A percentile compares a stretch with the other conserved stretches of the same genome.
Conservation (phyloP, 2,329 filamentous ascomycete species). For the Cladosporium sp. region DNA sequence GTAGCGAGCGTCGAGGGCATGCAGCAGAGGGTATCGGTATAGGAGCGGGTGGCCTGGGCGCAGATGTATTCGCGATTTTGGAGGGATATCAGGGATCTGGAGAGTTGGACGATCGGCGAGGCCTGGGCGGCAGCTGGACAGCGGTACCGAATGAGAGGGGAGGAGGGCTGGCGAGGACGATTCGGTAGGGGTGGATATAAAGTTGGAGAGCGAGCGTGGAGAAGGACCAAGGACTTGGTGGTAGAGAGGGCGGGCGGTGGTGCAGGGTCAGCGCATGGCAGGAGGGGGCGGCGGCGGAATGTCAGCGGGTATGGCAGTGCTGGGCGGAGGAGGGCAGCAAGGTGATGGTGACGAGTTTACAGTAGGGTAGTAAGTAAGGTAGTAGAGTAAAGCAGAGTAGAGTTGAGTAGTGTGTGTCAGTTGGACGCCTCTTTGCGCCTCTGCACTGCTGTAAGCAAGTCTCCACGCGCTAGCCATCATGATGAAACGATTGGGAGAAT, state of each 20-base stretch:
- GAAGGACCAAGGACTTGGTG: background rate
- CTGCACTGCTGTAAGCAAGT: background rate
- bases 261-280: slow-evolving; percentile 1
- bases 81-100: background rate
- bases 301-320: background rate
- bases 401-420: background rate
- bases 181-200: background rate
- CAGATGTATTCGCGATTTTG: slow-evolving; percentile 2
- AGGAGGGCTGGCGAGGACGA: background rate
- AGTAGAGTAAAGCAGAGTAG: background rate
- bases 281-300: background rate
- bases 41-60: background rate
- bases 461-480: slow-evolving; percentile 11
- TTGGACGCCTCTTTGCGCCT: background rate
- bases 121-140: background rate
- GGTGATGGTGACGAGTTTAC: background rate
- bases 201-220: background rate
- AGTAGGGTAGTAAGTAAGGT: background rate
- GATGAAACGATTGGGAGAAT: background rate
- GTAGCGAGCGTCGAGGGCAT: background rate
- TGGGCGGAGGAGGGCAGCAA: background rate
- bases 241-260: background rate
- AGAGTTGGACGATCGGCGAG: background rate
- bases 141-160: background rate
- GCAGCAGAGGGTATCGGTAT: background rate